Evolutionary conservation across 2,329 filamentous ascomycete genomes (phyloP).

Genomic region (Chaetomium sp.): DNA sequence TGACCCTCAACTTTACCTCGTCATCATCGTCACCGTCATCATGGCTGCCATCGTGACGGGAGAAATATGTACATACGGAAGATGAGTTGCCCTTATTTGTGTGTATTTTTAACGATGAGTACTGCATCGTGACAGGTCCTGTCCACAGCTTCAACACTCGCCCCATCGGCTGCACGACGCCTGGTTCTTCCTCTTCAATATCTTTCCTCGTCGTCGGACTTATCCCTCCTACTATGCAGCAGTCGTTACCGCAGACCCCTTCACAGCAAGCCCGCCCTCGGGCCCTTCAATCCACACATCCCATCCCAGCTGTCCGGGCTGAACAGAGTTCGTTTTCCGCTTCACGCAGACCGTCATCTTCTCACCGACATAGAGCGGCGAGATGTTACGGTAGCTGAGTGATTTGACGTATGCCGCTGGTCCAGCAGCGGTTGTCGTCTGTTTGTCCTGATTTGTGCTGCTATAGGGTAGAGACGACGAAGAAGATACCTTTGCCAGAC

Average conservation of each 20-base stretch:
- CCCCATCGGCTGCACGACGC: no score
- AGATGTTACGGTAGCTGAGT: constrained; percentile 74
- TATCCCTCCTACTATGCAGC: not conserved
- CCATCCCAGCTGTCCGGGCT: constrained; percentile 38
- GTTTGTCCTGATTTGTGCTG: not conserved
- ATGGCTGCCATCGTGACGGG: no score
- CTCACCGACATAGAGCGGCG: constrained; percentile 72
- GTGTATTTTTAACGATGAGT: no score
- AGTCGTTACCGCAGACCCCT: constrained; percentile 35
- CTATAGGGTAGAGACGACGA: not conserved
- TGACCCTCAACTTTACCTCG: no score
- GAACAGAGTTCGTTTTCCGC: constrained; percentile 29
- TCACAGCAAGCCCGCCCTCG: constrained; percentile 57
- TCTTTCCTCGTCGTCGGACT: not conserved
- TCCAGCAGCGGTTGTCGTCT: not conserved
- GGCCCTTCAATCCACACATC: constrained; percentile 60
- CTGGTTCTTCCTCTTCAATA: no score
- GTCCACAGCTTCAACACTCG: no score
- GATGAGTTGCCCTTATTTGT: no score
- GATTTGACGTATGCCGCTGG: constrained; percentile 20
- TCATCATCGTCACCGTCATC: no score
- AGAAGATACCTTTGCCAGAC: constrained; percentile 32
- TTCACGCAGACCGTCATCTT: constrained; percentile 60
- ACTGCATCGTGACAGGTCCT: no score
- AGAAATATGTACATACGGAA: no score